These are phyloP conservation scores for Pichia membranifaciens DNA, from an alignment of 805 yeast genomes.

Conservation along the genomic window DNA sequence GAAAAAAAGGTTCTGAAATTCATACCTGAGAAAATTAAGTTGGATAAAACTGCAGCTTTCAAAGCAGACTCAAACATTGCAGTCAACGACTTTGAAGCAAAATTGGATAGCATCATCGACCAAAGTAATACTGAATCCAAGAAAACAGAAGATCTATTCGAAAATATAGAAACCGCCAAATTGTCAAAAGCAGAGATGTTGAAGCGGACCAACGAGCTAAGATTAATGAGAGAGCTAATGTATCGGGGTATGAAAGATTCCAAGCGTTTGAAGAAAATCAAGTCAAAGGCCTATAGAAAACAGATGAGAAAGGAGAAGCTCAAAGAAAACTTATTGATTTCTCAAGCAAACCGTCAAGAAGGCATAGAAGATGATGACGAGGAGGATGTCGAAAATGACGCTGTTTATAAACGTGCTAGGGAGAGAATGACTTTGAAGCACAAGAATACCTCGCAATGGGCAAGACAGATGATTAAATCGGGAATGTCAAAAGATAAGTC, in stretches of 20 bases:
- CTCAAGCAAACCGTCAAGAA: conserved; percentile 36
- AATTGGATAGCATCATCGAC: conserved; percentile 53
- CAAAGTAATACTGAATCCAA: conserved; percentile 69
- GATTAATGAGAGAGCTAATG: conserved; percentile 93
- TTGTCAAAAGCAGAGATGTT: conserved; percentile 73
- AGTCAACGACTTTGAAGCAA: conserved; percentile 58
- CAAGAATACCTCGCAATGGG: conserved; percentile 86
- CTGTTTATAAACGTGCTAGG: conserved; percentile 70
- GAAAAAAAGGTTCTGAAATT: conserved; percentile 80
- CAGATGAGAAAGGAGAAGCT: conserved; percentile 79
- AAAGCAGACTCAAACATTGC: conserved; percentile 39
- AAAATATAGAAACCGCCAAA: conserved; percentile 77
- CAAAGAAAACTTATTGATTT: conserved; percentile 62
- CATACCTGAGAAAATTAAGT: conserved; percentile 44
- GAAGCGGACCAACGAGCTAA: conserved; percentile 71
- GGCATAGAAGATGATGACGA: conserved; percentile 42
- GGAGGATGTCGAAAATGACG: conserved; percentile 50
- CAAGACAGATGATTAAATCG: conserved; percentile 78
- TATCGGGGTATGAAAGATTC: conserved; percentile 92
- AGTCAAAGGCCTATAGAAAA: conserved; percentile 82
- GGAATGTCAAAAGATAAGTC: conserved; percentile 85
- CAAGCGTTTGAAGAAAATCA: conserved; percentile 87
- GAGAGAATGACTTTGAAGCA: conserved; percentile 93
- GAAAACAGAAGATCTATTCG: conserved; percentile 74
- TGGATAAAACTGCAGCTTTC: conserved; percentile 49